phyloP scores from a whole-genome alignment of 1,284 basidiomycete genomes.

The Puccinia triticina region DNA sequence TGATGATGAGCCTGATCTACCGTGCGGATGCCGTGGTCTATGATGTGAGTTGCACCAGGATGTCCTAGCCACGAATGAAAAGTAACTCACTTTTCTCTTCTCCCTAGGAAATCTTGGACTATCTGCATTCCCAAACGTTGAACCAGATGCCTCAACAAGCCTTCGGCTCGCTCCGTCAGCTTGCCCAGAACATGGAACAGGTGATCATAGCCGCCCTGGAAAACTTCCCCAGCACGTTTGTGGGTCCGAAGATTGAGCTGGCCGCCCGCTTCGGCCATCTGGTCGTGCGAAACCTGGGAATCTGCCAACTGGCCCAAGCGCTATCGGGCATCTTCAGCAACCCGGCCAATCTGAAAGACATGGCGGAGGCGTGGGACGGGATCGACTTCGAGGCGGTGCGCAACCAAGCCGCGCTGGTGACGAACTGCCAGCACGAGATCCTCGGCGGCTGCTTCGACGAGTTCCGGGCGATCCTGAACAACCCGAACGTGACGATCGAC shows the following conservation, averaged over 20 bases:
- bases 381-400: slow-evolving; percentile 85
- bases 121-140: slow-evolving; percentile 77
- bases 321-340: slow-evolving; percentile 80
- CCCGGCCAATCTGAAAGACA: slow-evolving; percentile 77
- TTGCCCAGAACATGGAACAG: slow-evolving; percentile 89
- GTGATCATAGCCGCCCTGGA: slow-evolving; percentile 77
- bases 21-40: slow-evolving; percentile 84
- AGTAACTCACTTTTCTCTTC: slow-evolving; percentile 30
- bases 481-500: slow-evolving; percentile 71
- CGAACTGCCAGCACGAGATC: slow-evolving; percentile 85
- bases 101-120: slow-evolving; percentile 77
- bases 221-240: slow-evolving; percentile 81
- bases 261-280: slow-evolving; percentile 84
- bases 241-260: slow-evolving; percentile 83
- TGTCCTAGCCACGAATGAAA: too few relatives aligned
- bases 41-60: slow-evolving; percentile 67
- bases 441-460: slow-evolving; percentile 79
- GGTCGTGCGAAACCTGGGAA: slow-evolving; percentile 82
- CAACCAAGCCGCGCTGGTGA: slow-evolving; percentile 84
- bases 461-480: slow-evolving; percentile 75
- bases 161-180: slow-evolving; percentile 71
- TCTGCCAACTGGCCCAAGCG: slow-evolving; percentile 84
- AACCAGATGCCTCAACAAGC: slow-evolving; percentile 72
- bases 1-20: slow-evolving; percentile 80
- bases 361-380: slow-evolving; percentile 81